Conservation (phyloP, 2,329 filamentous ascomycete genomes). For the Grosmannia serpens region DNA sequence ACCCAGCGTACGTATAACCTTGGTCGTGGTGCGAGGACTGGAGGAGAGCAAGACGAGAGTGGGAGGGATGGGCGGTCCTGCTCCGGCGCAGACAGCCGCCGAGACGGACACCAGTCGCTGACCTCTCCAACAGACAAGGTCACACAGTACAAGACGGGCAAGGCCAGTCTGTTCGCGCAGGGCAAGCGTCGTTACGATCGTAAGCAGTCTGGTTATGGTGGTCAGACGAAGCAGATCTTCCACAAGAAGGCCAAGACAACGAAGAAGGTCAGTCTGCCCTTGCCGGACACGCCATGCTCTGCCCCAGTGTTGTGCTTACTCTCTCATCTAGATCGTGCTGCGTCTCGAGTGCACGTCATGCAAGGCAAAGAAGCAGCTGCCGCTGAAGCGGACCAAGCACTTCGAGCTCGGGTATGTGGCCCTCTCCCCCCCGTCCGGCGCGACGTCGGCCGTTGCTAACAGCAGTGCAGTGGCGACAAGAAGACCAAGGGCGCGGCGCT, state of each 20-base stretch:
- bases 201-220: slow-evolving; percentile 99
- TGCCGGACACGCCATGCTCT: background rate
- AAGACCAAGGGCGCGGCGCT: slow-evolving; percentile 99
- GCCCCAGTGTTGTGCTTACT: background rate
- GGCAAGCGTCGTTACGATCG: slow-evolving; percentile 89
- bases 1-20: slow-evolving; percentile 31
- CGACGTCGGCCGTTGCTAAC: slow-evolving; percentile 1
- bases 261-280: slow-evolving; percentile 55
- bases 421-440: background rate
- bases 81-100: too few relatives aligned
- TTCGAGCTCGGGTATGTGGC: slow-evolving; percentile 91
- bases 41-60: background rate
- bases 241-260: slow-evolving; percentile 99
- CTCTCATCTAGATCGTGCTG: slow-evolving; percentile 58
- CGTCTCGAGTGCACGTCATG: slow-evolving; percentile 94
- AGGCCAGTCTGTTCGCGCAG: slow-evolving; percentile 43
- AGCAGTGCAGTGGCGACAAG: slow-evolving; percentile 88
- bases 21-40: background rate
- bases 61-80: background rate
- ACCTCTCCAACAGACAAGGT: slow-evolving; percentile 47
- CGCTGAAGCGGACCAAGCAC: slow-evolving; percentile 99
- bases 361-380: slow-evolving; percentile 97
- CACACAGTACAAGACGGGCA: slow-evolving; percentile 60
- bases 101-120: background rate
- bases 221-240: slow-evolving; percentile 99